These are phyloP conservation scores for Quercus bicolor DNA, from an alignment of 306 rosid genomes.

Conservation along the genomic window DNA sequence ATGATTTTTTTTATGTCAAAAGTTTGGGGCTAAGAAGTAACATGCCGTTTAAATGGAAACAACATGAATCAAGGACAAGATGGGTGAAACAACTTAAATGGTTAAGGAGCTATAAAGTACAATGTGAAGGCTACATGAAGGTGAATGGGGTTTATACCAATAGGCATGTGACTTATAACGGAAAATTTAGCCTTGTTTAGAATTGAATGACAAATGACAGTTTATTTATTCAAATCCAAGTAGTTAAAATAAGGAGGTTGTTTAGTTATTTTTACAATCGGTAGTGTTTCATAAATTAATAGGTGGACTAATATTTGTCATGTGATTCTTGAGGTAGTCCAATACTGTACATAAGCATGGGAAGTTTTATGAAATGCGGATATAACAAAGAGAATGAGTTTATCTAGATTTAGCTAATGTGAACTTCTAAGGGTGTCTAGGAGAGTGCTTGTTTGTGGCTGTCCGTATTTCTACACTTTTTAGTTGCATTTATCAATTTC, in stretches of 20 bases:
- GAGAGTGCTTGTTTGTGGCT: background rate
- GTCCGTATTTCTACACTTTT: background rate
- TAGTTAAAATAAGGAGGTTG: background rate
- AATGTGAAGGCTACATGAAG: background rate
- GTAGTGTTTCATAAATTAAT: background rate
- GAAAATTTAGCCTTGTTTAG: background rate
- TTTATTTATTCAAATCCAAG: background rate
- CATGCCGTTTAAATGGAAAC: background rate
- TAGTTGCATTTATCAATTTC: background rate
- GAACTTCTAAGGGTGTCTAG: background rate
- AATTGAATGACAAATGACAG: background rate
- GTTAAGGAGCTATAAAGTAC: background rate
- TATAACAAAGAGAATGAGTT: background rate
- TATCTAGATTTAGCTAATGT: background rate
- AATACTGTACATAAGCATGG: background rate
- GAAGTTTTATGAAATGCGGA: background rate
- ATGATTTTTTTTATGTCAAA: background rate
- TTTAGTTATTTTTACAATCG: background rate
- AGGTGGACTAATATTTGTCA: background rate
- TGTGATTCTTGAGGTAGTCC: background rate
- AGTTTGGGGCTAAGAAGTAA: background rate
- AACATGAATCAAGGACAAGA: conserved; percentile 7
- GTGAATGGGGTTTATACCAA: background rate
- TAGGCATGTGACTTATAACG: background rate
- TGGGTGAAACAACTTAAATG: background rate